A percentile compares a stretch with the other conserved stretches of the same genome.
These are phyloP conservation scores for Lotus japonicus DNA, from an alignment of 306 rosid species.

Conservation along the genomic window DNA sequence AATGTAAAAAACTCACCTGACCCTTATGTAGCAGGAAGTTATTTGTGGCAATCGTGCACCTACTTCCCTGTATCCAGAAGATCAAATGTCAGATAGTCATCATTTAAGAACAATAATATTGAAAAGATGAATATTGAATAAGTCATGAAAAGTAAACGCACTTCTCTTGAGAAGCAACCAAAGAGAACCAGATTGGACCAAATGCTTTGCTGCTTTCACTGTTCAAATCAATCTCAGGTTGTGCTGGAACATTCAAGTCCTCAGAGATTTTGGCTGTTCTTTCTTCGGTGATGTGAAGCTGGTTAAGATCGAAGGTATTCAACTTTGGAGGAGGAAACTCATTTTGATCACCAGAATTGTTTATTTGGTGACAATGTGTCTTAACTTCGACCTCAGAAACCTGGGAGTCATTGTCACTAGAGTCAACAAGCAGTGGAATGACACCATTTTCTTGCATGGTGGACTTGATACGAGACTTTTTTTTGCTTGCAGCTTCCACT, in stretches of 20 bases:
- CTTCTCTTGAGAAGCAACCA: constrained; percentile 53
- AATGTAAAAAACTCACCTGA: constrained; percentile 39
- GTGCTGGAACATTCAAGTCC: constrained; percentile 34
- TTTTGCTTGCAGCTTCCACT: constrained; percentile 27
- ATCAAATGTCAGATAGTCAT: constrained; percentile 15
- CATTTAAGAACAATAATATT: not conserved
- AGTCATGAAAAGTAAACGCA: constrained; percentile 20
- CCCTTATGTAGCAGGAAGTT: constrained; percentile 43
- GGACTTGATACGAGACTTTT: not conserved
- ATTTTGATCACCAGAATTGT: not conserved
- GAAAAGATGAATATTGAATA: not conserved
- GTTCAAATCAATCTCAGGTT: constrained; percentile 8
- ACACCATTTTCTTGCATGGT: constrained; percentile 14
- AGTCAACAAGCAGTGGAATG: constrained; percentile 7
- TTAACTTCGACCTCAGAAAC: not conserved
- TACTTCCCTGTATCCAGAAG: constrained; percentile 35
- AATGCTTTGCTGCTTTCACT: constrained; percentile 1
- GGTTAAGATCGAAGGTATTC: constrained; percentile 7
- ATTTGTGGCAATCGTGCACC: constrained; percentile 49
- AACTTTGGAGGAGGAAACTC: constrained; percentile 16
- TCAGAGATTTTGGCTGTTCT: constrained; percentile 11
- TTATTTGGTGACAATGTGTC: constrained; percentile 3
- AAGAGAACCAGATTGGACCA: constrained; percentile 51
- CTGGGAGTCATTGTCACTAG: constrained; percentile 14
- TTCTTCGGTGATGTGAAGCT: constrained; percentile 1